Percentiles rank a stretch among this genome's conserved stretches.
These are phyloP conservation scores for Emericellopsis atlantica DNA, from an alignment of 2,329 filamentous ascomycete genomes.

Conservation along the genomic window DNA sequence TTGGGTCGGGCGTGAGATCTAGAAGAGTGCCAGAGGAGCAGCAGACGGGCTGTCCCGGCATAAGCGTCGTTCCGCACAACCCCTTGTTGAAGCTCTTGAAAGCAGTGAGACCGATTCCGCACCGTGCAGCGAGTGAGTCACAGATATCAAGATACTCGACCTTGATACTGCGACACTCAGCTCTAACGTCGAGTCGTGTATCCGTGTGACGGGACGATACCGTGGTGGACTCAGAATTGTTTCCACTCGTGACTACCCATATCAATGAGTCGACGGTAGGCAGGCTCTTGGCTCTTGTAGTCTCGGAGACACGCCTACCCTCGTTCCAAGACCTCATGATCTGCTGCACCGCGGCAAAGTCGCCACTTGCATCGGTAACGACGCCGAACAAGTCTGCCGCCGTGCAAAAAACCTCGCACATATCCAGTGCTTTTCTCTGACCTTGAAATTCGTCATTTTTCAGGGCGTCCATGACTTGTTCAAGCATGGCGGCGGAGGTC, in stretches of 20 bases:
- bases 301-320: constrained; percentile 8
- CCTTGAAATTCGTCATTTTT: too few relatives aligned
- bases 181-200: constrained; percentile 3
- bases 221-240: constrained; percentile 1
- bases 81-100: constrained; percentile 16
- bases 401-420: too few relatives aligned
- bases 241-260: constrained; percentile 2
- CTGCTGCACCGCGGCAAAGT: constrained; percentile 13
- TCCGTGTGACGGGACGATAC: constrained; percentile 4
- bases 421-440: too few relatives aligned
- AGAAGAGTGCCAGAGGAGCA: constrained; percentile 9
- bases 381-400: constrained; percentile 9
- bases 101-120: constrained; percentile 15
- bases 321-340: constrained; percentile 9
- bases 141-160: constrained; percentile 15
- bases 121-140: constrained; percentile 13
- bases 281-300: constrained; percentile 4
- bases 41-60: constrained; percentile 7
- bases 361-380: constrained; percentile 9
- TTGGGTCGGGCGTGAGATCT: constrained; percentile 6
- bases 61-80: constrained; percentile 5
- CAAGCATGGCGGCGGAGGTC: too few relatives aligned
- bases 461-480: too few relatives aligned
- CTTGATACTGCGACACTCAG: constrained; percentile 8
- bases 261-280: constrained; percentile 5